Percentiles rank a stretch among this genome's conserved stretches.
These are phyloP conservation scores for Lentithecium fluviatile DNA, from an alignment of 495 filamentous ascomycete species.

Conservation along the genomic window DNA sequence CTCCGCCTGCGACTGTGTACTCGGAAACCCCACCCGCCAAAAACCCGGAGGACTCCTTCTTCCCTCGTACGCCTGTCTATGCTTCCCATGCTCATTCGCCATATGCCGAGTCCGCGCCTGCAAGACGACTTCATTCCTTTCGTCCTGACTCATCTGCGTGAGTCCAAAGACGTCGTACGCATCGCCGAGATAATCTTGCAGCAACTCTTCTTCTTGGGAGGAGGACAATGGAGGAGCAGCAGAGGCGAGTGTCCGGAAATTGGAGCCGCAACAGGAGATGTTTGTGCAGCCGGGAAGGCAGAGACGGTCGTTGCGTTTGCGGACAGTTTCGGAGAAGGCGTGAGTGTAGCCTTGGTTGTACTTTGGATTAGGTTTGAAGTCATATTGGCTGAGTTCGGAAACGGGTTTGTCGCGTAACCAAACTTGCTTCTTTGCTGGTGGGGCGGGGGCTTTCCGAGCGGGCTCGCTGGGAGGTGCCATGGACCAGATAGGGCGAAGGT, in stretches of 20 bases:
- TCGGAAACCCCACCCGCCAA: conserved; percentile 86
- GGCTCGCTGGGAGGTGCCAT: background rate
- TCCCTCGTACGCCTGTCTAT: conserved; percentile 71
- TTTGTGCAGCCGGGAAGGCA: conserved; percentile 77
- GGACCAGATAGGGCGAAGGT: background rate
- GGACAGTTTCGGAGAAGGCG: conserved; percentile 73
- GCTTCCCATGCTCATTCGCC: conserved; percentile 70
- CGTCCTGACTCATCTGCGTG: conserved; percentile 37
- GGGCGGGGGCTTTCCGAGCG: background rate
- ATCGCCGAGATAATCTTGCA: conserved; percentile 68
- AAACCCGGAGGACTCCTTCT: conserved; percentile 75
- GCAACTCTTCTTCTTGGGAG: conserved; percentile 44
- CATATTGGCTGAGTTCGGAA: conserved; percentile 40
- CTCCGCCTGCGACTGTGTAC: conserved; percentile 69
- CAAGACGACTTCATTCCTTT: conserved; percentile 59
- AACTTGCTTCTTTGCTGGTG: background rate
- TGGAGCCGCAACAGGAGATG: conserved; percentile 71
- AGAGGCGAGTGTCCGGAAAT: conserved; percentile 61
- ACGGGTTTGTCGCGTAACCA: conserved; percentile 35
- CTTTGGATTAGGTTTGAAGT: conserved; percentile 84
- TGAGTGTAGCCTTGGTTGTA: conserved; percentile 70
- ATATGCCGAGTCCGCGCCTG: conserved; percentile 66
- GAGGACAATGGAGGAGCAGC: conserved; percentile 30
- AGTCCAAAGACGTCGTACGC: conserved; percentile 35
- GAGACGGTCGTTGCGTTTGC: conserved; percentile 68